These are phyloP conservation scores for Rubus idaeus DNA, from an alignment of 306 rosid genomes.

Conservation along the genomic window DNA sequence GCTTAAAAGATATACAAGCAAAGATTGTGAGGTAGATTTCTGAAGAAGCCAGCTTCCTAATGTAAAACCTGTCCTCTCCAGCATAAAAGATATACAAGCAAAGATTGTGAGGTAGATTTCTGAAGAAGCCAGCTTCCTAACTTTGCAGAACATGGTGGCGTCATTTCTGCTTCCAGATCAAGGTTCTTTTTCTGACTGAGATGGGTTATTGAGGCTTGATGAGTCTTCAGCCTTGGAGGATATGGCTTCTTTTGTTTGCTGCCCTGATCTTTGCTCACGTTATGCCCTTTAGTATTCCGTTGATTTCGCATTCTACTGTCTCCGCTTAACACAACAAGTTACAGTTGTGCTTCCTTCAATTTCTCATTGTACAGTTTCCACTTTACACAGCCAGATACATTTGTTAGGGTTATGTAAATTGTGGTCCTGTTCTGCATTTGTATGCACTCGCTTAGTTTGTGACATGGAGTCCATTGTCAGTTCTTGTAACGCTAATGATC, in stretches of 20 bases:
- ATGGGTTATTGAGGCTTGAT: neutral
- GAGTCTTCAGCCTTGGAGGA: conserved; percentile 2
- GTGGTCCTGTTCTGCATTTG: neutral
- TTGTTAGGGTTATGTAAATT: neutral
- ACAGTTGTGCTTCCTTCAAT: neutral
- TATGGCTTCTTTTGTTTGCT: conserved; percentile 20
- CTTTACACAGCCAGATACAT: neutral
- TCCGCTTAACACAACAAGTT: neutral
- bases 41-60: conserved; percentile 17
- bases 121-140: conserved; percentile 14
- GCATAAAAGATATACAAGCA: neutral
- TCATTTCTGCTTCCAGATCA: conserved; percentile 12
- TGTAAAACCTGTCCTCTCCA: too few relatives aligned
- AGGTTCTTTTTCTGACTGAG: neutral
- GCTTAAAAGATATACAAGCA: conserved; percentile 23
- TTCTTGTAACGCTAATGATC: neutral
- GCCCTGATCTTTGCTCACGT: conserved; percentile 25
- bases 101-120: conserved; percentile 21
- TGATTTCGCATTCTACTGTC: neutral
- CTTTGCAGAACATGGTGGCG: conserved; percentile 9
- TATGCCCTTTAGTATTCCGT: neutral
- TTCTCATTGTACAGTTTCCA: neutral
- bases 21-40: conserved; percentile 26
- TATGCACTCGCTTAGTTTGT: neutral
- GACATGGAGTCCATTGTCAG: neutral